Evolutionary conservation across 202 grass and related monocot species (phyloP).

Genomic region (Hordeum pubiflorum): DNA sequence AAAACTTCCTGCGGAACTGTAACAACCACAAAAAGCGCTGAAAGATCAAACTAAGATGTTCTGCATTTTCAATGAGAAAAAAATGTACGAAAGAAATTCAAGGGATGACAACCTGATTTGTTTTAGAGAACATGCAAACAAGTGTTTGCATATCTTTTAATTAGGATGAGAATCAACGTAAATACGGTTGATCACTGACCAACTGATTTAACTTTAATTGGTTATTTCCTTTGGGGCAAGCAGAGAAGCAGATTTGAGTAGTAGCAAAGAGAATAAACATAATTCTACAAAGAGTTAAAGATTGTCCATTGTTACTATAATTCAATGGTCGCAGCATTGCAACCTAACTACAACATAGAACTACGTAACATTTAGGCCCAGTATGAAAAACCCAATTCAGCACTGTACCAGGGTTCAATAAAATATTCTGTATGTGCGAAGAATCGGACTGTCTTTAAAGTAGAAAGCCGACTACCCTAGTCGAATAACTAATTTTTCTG

Average conservation of each 20-base stretch:
- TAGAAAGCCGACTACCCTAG: not conserved
- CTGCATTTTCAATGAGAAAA: slow-evolving; percentile 13
- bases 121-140: not conserved
- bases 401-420: not conserved
- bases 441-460: not conserved
- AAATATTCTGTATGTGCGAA: not conserved
- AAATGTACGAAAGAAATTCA: not conserved
- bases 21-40: no score
- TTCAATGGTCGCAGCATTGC: no score
- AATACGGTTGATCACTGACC: not conserved
- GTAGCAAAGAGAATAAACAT: not conserved
- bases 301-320: not conserved
- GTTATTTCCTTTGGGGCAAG: not conserved
- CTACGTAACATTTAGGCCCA: no score
- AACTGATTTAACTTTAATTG: no score
- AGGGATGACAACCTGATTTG: not conserved
- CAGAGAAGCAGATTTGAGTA: not conserved
- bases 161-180: not conserved
- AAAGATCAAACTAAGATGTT: not conserved
- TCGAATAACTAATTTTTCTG: not conserved
- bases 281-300: not conserved
- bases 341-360: no score
- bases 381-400: not conserved
- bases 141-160: not conserved
- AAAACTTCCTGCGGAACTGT: no score